A percentile compares a stretch with the other conserved stretches of the same genome.
Evolutionary conservation across 495 filamentous ascomycete species (phyloP).

Genomic region (Talaromyces adpressus): DNA sequence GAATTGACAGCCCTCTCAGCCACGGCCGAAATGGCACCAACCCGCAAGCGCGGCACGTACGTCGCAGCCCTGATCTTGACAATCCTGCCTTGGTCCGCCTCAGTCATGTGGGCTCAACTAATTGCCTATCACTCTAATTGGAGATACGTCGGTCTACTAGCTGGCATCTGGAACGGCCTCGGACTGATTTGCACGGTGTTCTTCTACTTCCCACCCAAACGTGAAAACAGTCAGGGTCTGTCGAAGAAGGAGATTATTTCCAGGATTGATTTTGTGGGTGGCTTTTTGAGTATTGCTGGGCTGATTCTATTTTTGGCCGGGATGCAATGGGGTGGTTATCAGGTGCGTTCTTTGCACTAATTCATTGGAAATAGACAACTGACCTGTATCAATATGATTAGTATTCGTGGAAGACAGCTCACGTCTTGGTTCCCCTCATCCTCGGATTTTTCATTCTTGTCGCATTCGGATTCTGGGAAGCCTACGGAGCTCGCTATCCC

Average conservation of each 20-base stretch:
- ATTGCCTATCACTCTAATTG: slow-evolving; percentile 53
- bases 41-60: slow-evolving; percentile 60
- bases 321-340: slow-evolving; percentile 63
- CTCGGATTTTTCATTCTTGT: slow-evolving; percentile 47
- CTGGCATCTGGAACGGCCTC: slow-evolving; percentile 52
- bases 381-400: slow-evolving; percentile 17
- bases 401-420: slow-evolving; percentile 52
- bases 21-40: slow-evolving; percentile 63
- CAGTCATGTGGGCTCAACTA: slow-evolving; percentile 63
- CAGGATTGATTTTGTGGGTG: slow-evolving; percentile 60
- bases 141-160: slow-evolving; percentile 59
- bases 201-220: slow-evolving; percentile 62
- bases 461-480: slow-evolving; percentile 54
- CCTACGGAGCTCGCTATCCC: slow-evolving; percentile 52
- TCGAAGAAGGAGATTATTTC: slow-evolving; percentile 42
- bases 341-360: slow-evolving; percentile 25
- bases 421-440: slow-evolving; percentile 54
- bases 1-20: slow-evolving; percentile 63
- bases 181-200: slow-evolving; percentile 53
- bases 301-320: slow-evolving; percentile 60
- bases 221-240: slow-evolving; percentile 46
- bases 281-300: slow-evolving; percentile 57
- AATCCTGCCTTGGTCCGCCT: slow-evolving; percentile 61
- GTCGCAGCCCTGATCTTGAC: slow-evolving; percentile 61
- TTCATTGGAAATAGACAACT: background rate